Percentiles rank a stretch among this genome's conserved stretches.
phyloP scores from a whole-genome alignment of 2,329 filamentous ascomycete species.

The Seiridium cupressi region DNA sequence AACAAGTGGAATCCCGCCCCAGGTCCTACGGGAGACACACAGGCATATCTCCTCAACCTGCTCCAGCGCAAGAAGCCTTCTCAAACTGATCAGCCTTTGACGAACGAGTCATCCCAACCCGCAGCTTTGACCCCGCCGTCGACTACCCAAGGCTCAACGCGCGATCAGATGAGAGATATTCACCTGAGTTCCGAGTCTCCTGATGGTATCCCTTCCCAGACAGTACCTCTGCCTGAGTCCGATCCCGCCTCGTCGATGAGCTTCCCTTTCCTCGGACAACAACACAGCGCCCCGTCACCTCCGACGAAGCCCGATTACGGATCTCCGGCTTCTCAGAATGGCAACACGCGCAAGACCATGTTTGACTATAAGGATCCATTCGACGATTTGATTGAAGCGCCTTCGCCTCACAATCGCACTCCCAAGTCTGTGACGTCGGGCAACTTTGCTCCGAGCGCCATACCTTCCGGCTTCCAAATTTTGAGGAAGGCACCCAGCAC shows the following conservation, averaged over 20 bases:
- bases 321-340: constrained; percentile 24
- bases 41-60: constrained; percentile 82
- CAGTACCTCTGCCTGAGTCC: constrained; percentile 17
- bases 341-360: constrained; percentile 22
- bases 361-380: constrained; percentile 37
- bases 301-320: constrained; percentile 23
- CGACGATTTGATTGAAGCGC: constrained; percentile 36
- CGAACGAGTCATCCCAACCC: constrained; percentile 41
- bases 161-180: constrained; percentile 23
- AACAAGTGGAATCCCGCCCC: constrained; percentile 41
- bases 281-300: constrained; percentile 21
- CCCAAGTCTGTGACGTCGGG: constrained; percentile 35
- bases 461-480: constrained; percentile 42
- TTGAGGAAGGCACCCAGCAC: constrained; percentile 46
- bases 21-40: constrained; percentile 67
- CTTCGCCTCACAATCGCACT: constrained; percentile 41
- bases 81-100: constrained; percentile 48
- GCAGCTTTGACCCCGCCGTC: constrained; percentile 46
- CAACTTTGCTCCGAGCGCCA: constrained; percentile 23
- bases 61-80: constrained; percentile 75
- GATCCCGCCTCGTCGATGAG: constrained; percentile 24
- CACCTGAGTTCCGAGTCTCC: neutral
- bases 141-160: constrained; percentile 24
- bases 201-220: constrained; percentile 14
- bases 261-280: constrained; percentile 17